Percentiles rank a stretch among this genome's conserved stretches.
These are phyloP conservation scores for Suillus paluster DNA, from an alignment of 768 basidiomycete species.

Conservation along the genomic window DNA sequence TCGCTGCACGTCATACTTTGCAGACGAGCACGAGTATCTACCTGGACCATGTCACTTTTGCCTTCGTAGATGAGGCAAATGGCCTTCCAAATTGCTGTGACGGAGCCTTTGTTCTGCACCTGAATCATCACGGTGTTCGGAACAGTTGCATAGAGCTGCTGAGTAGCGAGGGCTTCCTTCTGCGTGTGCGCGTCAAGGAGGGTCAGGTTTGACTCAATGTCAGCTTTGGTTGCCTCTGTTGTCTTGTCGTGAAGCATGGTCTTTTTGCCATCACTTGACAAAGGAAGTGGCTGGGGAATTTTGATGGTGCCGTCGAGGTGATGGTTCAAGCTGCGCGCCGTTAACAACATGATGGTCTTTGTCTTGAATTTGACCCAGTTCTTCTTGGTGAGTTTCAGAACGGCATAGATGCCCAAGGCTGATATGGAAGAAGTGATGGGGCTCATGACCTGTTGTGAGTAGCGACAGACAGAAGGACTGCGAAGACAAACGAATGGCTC, in stretches of 20 bases:
- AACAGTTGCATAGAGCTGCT: conserved; percentile 11
- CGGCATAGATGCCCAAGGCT: conserved; percentile 2
- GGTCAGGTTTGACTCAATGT: conserved; percentile 4
- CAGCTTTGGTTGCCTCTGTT: not conserved
- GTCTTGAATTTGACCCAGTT: conserved; percentile 13
- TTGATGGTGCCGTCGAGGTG: conserved; percentile 6
- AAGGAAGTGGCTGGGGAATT: conserved; percentile 2
- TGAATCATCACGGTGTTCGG: conserved; percentile 5
- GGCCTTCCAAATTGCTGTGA: not conserved
- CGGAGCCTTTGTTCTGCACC: not conserved
- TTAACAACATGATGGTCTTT: conserved; percentile 3
- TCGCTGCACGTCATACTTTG: conserved; percentile 13
- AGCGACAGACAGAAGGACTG: no score
- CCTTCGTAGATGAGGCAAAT: conserved; percentile 9
- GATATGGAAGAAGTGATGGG: not conserved
- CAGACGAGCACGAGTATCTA: not conserved
- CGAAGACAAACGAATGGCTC: no score
- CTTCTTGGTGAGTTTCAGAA: conserved; percentile 9
- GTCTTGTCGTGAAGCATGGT: not conserved
- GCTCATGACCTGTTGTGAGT: conserved; percentile 12
- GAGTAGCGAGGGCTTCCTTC: conserved; percentile 8
- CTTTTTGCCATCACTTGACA: conserved; percentile 1
- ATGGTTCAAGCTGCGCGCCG: not conserved
- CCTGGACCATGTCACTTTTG: conserved; percentile 13
- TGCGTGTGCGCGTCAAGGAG: not conserved